phyloP scores from a whole-genome alignment of 768 basidiomycete genomes.

The Chlorophyllum brunneum region DNA sequence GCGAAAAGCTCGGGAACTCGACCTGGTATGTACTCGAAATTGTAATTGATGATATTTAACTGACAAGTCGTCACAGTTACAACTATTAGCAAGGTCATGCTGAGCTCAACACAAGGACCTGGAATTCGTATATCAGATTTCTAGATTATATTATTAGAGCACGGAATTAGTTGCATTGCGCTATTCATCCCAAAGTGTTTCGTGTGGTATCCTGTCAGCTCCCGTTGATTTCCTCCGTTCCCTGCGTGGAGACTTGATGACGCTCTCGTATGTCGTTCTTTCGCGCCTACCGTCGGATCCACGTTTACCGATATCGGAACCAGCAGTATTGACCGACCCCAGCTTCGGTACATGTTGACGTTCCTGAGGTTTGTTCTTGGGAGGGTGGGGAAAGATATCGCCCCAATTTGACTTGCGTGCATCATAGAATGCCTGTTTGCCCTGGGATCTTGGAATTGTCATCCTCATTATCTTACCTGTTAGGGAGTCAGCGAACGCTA shows the following conservation, averaged over 20 bases:
- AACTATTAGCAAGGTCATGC: conserved; percentile 72
- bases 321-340: background rate
- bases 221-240: conserved; percentile 23
- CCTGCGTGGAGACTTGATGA: conserved; percentile 21
- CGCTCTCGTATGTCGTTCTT: conserved; percentile 20
- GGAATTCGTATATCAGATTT: conserved; percentile 83
- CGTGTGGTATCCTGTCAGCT: conserved; percentile 11
- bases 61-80: conserved; percentile 44
- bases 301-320: conserved; percentile 51
- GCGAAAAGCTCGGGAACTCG: conserved; percentile 36
- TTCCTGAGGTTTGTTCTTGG: conserved; percentile 74
- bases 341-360: conserved; percentile 28
- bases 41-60: conserved; percentile 1
- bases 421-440: conserved; percentile 94
- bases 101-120: conserved; percentile 87
- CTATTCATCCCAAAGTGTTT: conserved; percentile 9
- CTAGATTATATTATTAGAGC: conserved; percentile 26
- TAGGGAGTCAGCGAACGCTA: conserved; percentile 1
- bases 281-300: conserved; percentile 20
- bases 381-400: conserved; percentile 87
- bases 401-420: conserved; percentile 94
- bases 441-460: conserved; percentile 90
- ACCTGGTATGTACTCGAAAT: conserved; percentile 35
- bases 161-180: conserved; percentile 12
- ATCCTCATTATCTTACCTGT: conserved; percentile 90